These are phyloP conservation scores for Euphorbia pulcherrima DNA, from an alignment of 345 rosid species.

Conservation along the genomic window DNA sequence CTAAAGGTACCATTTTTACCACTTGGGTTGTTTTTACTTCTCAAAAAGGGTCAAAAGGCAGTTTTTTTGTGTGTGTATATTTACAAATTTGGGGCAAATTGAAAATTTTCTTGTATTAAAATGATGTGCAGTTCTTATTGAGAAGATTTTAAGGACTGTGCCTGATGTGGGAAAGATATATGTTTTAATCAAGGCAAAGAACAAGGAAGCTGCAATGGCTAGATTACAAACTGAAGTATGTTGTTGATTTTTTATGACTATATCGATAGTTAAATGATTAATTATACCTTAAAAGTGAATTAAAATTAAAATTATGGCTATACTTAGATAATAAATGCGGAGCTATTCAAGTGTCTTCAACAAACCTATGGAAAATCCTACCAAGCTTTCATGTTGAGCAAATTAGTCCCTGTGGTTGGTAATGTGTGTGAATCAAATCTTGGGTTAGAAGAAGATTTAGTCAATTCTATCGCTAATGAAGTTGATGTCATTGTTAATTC, in stretches of 20 bases:
- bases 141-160: constrained; percentile 75
- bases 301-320: constrained; percentile 19
- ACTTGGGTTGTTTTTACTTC: not conserved
- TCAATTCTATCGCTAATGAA: constrained; percentile 52
- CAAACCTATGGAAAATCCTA: constrained; percentile 75
- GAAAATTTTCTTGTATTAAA: not conserved
- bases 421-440: constrained; percentile 60
- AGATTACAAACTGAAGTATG: constrained; percentile 74
- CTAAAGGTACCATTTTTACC: constrained; percentile 48
- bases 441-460: constrained; percentile 61
- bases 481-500: constrained; percentile 69
- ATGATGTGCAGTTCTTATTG: constrained; percentile 56
- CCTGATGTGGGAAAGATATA: constrained; percentile 89
- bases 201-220: constrained; percentile 66
- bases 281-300: not conserved
- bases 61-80: too few species aligned
- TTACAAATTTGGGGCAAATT: too few species aligned
- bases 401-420: constrained; percentile 79
- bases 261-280: not conserved
- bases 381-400: constrained; percentile 66
- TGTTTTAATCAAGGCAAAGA: constrained; percentile 71
- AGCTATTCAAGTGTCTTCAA: constrained; percentile 68
- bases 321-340: constrained; percentile 64
- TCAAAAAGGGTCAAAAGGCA: too few species aligned
- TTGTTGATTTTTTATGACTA: constrained; percentile 2